Evolutionary conservation across 768 basidiomycete genomes (phyloP).

Genomic region (Lactarius quietus): DNA sequence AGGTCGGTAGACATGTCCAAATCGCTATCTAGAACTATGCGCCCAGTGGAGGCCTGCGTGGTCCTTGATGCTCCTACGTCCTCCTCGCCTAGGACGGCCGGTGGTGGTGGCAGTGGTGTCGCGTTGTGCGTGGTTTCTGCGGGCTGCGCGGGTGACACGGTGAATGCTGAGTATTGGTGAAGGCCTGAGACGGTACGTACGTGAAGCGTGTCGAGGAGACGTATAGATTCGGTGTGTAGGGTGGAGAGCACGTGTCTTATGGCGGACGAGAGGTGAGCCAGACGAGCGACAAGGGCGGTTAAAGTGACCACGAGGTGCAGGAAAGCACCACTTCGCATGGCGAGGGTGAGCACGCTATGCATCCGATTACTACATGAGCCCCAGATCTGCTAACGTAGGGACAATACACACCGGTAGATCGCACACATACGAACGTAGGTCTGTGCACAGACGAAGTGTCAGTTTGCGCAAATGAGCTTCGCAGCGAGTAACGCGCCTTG

Average conservation of each 20-base stretch:
- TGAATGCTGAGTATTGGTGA: neutral
- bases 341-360: slow-evolving; percentile 54
- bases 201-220: slow-evolving; percentile 7
- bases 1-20: slow-evolving; percentile 15
- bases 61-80: neutral
- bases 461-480: neutral
- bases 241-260: slow-evolving; percentile 2
- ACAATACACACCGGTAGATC: slow-evolving; percentile 48
- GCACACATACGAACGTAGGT: slow-evolving; percentile 43
- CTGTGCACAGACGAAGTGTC: slow-evolving; percentile 32
- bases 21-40: neutral
- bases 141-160: neutral
- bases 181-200: slow-evolving; percentile 5
- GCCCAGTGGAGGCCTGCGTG: neutral
- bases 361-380: neutral
- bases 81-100: neutral
- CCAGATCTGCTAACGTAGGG: neutral
- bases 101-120: neutral
- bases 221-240: slow-evolving; percentile 11
- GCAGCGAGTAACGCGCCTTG: slow-evolving; percentile 40
- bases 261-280: slow-evolving; percentile 31
- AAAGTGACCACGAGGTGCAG: slow-evolving; percentile 62
- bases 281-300: slow-evolving; percentile 56
- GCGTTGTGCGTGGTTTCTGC: neutral
- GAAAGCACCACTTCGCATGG: slow-evolving; percentile 73